Evolutionary conservation across 768 basidiomycete species (phyloP).

Genomic region (Tremella fuciformis): DNA sequence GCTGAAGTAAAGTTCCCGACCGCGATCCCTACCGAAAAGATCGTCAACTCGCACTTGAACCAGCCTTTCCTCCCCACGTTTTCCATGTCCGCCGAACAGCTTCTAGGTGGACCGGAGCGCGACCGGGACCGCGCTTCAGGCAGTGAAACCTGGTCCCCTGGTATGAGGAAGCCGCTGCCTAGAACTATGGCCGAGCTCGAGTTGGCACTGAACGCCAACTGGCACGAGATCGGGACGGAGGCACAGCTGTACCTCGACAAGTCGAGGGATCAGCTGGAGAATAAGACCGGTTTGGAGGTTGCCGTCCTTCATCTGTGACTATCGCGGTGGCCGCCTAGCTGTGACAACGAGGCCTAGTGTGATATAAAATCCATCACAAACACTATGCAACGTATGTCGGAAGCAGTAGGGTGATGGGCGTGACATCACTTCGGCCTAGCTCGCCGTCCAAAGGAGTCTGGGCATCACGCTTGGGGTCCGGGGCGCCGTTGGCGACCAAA

Average conservation of each 20-base stretch:
- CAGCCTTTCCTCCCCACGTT: conserved; percentile 70
- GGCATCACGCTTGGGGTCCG: too few species aligned
- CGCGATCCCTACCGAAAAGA: conserved; percentile 57
- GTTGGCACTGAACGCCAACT: conserved; percentile 36
- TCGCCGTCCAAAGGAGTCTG: too few species aligned
- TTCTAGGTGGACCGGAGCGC: conserved; percentile 50
- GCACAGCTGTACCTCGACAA: conserved; percentile 25
- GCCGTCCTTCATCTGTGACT: conserved; percentile 32
- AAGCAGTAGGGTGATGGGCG: too few species aligned
- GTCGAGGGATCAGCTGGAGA: conserved; percentile 41
- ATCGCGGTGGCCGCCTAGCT: background rate
- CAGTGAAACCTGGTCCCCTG: conserved; percentile 1
- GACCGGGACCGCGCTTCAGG: background rate
- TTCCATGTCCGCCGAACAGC: conserved; percentile 60
- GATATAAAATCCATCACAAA: too few species aligned
- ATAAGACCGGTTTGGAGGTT: conserved; percentile 39
- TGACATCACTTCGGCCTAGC: too few species aligned
- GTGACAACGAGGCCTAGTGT: too few species aligned
- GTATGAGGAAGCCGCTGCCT: conserved; percentile 9
- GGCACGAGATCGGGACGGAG: conserved; percentile 29
- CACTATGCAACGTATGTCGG: background rate
- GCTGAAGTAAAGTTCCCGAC: conserved; percentile 57
- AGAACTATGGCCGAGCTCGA: conserved; percentile 36
- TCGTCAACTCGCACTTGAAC: conserved; percentile 62
- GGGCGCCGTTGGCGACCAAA: too few species aligned